Evolutionary conservation across 345 rosid species (phyloP), one percentile per base, ranked within the genome.

Genomic region (Linum tenue): DNA sequence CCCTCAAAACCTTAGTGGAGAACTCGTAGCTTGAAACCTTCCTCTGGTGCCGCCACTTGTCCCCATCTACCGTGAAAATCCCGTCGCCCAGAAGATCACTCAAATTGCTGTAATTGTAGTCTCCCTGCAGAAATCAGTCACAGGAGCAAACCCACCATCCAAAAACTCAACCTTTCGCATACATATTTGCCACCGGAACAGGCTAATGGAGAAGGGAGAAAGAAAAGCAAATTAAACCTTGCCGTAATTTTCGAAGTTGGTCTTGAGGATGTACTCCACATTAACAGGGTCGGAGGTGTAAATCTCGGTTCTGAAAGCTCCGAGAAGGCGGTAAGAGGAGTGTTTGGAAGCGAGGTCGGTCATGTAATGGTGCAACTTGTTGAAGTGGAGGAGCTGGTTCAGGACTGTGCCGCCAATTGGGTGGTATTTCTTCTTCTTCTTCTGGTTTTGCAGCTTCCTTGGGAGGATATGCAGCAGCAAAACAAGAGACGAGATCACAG

Each of bases 361-460:
- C 84, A 82, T 81, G 70, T 81, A 81, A 79, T 83, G 73, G 48
- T 82, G 80, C 63, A 79, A 43, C 39, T 81, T 80, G 39, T 72
- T 65, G 85, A 77, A 84, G 76, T 73, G 80, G 71, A 82, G 73
- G 39, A 83, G 80, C 70, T 84, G 89, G 75, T 82, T 72, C 41
- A 81, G 42, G 4, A 76, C 55, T 2, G 91, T 86, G 55, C 86
- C 88, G 0, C 72, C 88, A 9, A 86, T 62, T 0, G 91, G 86
- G 66, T 80, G 86, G 67, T 77, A 82, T 73, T 72, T 75, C 58
- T 39, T 68, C 56, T 42, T 56, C 55, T 16, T 61, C 51, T 40
- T 35, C 40, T 74, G 64, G 39, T 38, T 55, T 6, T 14, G 50
- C 31, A 37, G 36, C 9, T 57, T 68, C 55, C 64, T 64, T 15